Base-by-base conservation (phyloP, 179 eudicot genomes). In the Dionaea muscipula region DNA sequence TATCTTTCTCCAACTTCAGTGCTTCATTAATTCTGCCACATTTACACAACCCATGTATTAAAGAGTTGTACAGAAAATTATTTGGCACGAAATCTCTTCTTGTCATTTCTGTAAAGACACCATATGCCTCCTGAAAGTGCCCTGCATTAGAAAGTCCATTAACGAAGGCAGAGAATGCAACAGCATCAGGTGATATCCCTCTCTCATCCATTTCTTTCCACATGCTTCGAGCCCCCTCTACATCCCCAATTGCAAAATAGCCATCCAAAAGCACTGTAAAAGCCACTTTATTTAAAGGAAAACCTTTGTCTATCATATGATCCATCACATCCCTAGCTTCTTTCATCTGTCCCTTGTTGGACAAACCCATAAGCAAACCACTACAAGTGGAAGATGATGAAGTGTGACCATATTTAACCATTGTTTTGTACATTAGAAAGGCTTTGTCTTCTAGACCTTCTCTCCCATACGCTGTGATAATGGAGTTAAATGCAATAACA, bases 301-400 rank as follows among this genome's bases (percentile, higher is more conserved):
- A 78, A 53, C 80, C 78, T 53, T 66, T 77, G 43, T 59, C 64
- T 54, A 79, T 68, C 95, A 91, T 84, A 63, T 67, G 40, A 66
- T 70, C 55, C 68, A 87, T 63, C 38, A 87, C 80, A 55, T 80
- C 75, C 47, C 71, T 71, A 18, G 96, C 95, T 57, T 84, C 80
- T 65, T 75, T 57, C 52, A 84, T 61, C 75, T 72, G 76, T 22
- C 98, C 91, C 4, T 69, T 78, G 55, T 55, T 64, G 39, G 76
- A 75, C 48, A 87, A 78, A 59, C 84, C 80, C 70, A 87, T 68
- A 18, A 91, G 75, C 66, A 91, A 68, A 56, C 86, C 77, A 64
- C 81, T 77, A 53, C 81, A 84, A 3, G 94, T 78, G 37, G 87
- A 78, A 68, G 88, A 80, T 43, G 98, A 82, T n/a, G 94, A 88